Evolutionary conservation across 2,329 filamentous ascomycete species (phyloP).

Genomic region (Colletotrichum sansevieriae): DNA sequence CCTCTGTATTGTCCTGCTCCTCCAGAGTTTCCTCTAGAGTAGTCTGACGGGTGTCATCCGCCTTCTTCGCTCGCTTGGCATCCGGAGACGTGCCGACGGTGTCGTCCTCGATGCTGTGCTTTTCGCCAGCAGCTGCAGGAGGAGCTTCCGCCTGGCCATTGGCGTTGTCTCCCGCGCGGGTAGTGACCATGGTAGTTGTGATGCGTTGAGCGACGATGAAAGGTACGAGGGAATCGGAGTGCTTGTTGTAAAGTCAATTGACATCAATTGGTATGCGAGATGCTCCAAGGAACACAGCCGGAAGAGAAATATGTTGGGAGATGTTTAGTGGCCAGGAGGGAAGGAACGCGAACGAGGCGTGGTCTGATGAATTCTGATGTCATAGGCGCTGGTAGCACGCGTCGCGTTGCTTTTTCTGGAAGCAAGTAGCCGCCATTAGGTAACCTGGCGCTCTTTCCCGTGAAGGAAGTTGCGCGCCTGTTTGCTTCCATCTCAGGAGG

Average conservation of each 20-base stretch:
- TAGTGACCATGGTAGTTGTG: conserved; percentile 29
- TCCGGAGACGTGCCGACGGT: conserved; percentile 11
- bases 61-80: conserved; percentile 40
- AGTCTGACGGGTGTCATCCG: conserved; percentile 22
- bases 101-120: conserved; percentile 29
- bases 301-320: neutral
- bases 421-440: conserved; percentile 37
- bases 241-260: neutral
- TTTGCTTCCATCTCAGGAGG: neutral
- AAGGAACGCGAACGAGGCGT: conserved; percentile 5
- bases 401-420: conserved; percentile 39
- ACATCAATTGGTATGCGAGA: neutral
- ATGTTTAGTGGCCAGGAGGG: neutral
- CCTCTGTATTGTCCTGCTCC: conserved; percentile 10
- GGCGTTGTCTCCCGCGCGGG: conserved; percentile 23
- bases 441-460: conserved; percentile 19
- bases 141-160: conserved; percentile 10
- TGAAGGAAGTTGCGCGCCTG: conserved; percentile 11
- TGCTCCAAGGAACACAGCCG: neutral
- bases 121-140: conserved; percentile 28
- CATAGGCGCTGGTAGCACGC: conserved; percentile 34
- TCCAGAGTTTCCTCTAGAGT: conserved; percentile 39
- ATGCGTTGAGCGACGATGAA: neutral
- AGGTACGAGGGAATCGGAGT: neutral
- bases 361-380: conserved; percentile 34